These are phyloP conservation scores for Inonotus obliquus DNA, from an alignment of 1,284 basidiomycete species.

Conservation along the genomic window DNA sequence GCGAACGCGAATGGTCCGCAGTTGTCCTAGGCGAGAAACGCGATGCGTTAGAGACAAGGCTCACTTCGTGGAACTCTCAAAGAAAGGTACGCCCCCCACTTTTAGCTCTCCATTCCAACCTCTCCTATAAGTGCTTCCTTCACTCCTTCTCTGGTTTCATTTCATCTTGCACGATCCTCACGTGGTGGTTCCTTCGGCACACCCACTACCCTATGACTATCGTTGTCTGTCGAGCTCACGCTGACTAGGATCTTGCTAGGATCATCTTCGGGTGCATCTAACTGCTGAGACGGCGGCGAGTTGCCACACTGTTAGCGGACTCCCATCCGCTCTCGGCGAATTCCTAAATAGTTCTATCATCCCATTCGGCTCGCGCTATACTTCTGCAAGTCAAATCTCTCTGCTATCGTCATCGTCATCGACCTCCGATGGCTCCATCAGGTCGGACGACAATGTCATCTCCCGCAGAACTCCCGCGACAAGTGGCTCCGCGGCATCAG, in stretches of 20 bases:
- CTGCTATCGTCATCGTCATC: not conserved
- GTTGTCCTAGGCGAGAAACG: constrained; percentile 16
- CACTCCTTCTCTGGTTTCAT: not conserved
- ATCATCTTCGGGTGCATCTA: constrained; percentile 6
- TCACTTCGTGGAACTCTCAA: constrained; percentile 12
- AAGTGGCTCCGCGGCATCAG: constrained; percentile 11
- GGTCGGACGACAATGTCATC: not conserved
- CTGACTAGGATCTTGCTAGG: not conserved
- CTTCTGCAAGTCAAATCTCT: not conserved
- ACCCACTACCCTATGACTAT: no score
- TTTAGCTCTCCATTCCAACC: not conserved
- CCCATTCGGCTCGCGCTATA: not conserved
- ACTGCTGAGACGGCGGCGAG: constrained; percentile 16
- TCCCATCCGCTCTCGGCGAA: constrained; percentile 12
- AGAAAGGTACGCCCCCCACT: not conserved
- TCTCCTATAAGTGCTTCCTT: not conserved
- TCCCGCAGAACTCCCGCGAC: constrained; percentile 8
- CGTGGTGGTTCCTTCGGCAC: not conserved
- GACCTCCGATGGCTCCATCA: not conserved
- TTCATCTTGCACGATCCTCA: not conserved
- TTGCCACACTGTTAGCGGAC: constrained; percentile 16
- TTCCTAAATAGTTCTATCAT: not conserved
- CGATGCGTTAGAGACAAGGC: constrained; percentile 5
- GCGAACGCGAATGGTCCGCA: constrained; percentile 14
- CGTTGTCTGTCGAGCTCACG: not conserved